Evolutionary conservation across 345 rosid species (phyloP).

Genomic region (Psidium guajava): DNA sequence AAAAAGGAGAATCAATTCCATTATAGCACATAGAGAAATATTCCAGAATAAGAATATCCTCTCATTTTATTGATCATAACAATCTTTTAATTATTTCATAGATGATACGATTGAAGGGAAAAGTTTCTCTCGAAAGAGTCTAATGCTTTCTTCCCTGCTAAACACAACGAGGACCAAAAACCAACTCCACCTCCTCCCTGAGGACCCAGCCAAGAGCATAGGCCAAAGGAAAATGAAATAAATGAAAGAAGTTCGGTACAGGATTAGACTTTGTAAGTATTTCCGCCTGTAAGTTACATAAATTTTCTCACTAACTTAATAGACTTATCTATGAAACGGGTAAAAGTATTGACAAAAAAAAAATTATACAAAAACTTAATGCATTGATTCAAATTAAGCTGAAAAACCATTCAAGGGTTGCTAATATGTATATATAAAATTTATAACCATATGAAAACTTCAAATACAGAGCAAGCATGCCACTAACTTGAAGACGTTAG

Average conservation of each 20-base stretch:
- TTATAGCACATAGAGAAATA: not conserved
- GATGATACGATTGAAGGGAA: not conserved
- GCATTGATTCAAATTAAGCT: not conserved
- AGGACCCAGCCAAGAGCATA: not conserved
- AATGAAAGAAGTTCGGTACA: not conserved
- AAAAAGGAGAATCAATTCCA: not conserved
- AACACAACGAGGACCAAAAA: not conserved
- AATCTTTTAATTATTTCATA: not conserved
- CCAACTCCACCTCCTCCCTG: not conserved
- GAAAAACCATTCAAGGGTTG: not conserved
- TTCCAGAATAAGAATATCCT: not conserved
- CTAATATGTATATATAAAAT: not conserved
- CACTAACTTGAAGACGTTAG: not conserved
- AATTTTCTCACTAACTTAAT: not conserved
- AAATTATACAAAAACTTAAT: not conserved
- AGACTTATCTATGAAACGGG: not conserved
- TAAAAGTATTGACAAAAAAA: not conserved
- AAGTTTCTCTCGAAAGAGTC: not conserved
- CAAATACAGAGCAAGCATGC: not conserved
- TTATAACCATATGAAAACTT: not conserved
- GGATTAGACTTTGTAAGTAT: not conserved
- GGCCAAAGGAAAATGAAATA: not conserved
- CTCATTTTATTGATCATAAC: not conserved
- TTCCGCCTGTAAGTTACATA: not conserved
- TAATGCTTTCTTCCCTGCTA: not conserved